A percentile compares a stretch with the other conserved stretches of the same genome.
phyloP scores from a whole-genome alignment of 306 rosid genomes.

The Begonia loranthoides region DNA sequence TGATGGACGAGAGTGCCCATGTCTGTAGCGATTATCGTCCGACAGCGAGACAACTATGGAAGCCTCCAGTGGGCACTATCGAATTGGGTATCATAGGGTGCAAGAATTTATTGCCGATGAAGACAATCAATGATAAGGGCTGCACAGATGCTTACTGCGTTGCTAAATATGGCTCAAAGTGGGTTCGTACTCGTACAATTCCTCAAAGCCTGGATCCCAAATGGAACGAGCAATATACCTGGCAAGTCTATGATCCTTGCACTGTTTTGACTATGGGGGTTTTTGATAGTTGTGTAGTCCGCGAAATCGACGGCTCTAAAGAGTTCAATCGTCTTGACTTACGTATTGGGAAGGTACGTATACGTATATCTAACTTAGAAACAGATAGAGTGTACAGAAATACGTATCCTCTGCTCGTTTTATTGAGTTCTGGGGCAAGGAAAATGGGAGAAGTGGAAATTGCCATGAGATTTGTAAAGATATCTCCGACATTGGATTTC shows the following conservation, averaged over 20 bases:
- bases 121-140: slow-evolving; percentile 41
- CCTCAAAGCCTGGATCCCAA: slow-evolving; percentile 61
- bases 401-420: slow-evolving; percentile 41
- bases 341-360: slow-evolving; percentile 52
- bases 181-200: slow-evolving; percentile 67
- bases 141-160: slow-evolving; percentile 66
- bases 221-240: slow-evolving; percentile 93
- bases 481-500: slow-evolving; percentile 42
- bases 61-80: slow-evolving; percentile 52
- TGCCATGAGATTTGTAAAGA: slow-evolving; percentile 44
- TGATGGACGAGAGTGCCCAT: slow-evolving; percentile 81
- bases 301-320: slow-evolving; percentile 9
- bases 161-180: slow-evolving; percentile 73
- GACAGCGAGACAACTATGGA: slow-evolving; percentile 85
- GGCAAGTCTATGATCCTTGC: slow-evolving; percentile 82
- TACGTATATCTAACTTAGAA: slow-evolving; percentile 57
- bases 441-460: slow-evolving; percentile 80
- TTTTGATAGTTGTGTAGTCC: slow-evolving; percentile 36
- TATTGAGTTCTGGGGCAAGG: slow-evolving; percentile 35
- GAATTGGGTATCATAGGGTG: slow-evolving; percentile 68
- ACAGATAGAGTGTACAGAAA: slow-evolving; percentile 48
- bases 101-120: slow-evolving; percentile 57
- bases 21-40: slow-evolving; percentile 83
- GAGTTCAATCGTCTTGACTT: slow-evolving; percentile 31
- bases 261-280: slow-evolving; percentile 68